Evolutionary conservation across 345 rosid genomes (phyloP).

Genomic region (Odontarrhena argentea): DNA sequence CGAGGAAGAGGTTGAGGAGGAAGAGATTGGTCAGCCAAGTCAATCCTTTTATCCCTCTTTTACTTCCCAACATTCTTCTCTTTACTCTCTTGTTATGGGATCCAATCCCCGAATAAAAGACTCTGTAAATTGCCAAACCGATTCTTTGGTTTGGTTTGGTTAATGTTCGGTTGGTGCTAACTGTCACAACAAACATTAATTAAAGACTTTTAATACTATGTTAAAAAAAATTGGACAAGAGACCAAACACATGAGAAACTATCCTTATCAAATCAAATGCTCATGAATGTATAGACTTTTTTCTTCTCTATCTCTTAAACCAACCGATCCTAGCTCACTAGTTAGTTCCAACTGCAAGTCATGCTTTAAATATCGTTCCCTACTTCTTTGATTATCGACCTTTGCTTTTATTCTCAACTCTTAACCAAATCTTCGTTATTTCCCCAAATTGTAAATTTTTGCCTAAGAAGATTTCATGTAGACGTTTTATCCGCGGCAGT

Average conservation of each 20-base stretch:
- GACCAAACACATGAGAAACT: no score
- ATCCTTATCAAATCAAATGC: no score
- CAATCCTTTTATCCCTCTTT: slow-evolving; percentile 56
- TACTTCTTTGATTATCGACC: slow-evolving; percentile 4
- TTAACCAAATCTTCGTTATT: not conserved
- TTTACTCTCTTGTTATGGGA: slow-evolving; percentile 63
- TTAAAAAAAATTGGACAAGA: no score
- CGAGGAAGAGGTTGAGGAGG: slow-evolving; percentile 62
- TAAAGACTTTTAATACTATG: no score
- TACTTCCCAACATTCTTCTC: slow-evolving; percentile 60
- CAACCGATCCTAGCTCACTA: not conserved
- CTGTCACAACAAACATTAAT: no score
- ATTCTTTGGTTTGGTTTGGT: no score
- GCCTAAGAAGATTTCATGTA: slow-evolving; percentile 6
- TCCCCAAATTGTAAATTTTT: not conserved
- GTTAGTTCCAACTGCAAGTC: slow-evolving; percentile 35
- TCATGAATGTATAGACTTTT: not conserved
- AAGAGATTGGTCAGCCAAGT: slow-evolving; percentile 47
- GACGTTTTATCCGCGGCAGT: slow-evolving; percentile 17
- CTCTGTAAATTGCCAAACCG: no score
- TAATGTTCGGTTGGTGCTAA: no score
- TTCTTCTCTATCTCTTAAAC: slow-evolving; percentile 22
- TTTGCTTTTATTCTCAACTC: slow-evolving; percentile 1
- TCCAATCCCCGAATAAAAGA: slow-evolving; percentile 46
- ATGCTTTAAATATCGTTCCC: not conserved